A percentile compares a stretch with the other conserved stretches of the same genome.
Evolutionary conservation across 164 flowering plant genomes (phyloP).

Genomic region (Chloranthus sessilifolius): DNA sequence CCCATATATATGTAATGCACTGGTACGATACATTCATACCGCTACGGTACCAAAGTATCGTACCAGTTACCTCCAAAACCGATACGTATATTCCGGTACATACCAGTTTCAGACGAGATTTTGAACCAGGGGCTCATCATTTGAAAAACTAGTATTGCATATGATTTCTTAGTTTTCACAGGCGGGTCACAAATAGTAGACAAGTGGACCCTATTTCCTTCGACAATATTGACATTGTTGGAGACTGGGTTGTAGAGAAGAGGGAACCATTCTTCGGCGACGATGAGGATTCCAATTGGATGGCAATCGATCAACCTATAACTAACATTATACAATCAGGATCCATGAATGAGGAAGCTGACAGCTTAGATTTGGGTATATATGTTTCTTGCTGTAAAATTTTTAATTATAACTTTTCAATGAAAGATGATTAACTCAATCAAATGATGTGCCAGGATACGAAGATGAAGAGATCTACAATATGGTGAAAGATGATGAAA

Average conservation of each 20-base stretch:
- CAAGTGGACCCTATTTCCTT: conserved; percentile 47
- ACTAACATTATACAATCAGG: conserved; percentile 26
- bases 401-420: background rate
- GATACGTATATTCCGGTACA: background rate
- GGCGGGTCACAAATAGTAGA: conserved; percentile 22
- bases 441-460: conserved; percentile 1
- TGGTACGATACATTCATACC: too few relatives aligned
- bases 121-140: too few relatives aligned
- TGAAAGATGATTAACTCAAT: background rate
- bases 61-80: background rate
- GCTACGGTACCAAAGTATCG: too few relatives aligned
- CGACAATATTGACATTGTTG: conserved; percentile 28
- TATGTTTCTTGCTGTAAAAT: background rate
- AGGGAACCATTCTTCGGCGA: conserved; percentile 36
- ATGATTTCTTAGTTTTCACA: conserved; percentile 14
- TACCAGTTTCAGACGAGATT: background rate
- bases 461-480: conserved; percentile 9
- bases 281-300: conserved; percentile 44
- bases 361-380: conserved; percentile 1
- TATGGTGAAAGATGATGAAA: background rate
- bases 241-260: conserved; percentile 62
- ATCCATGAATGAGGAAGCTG: background rate
- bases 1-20: too few relatives aligned
- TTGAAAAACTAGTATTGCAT: background rate
- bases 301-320: conserved; percentile 38